These are phyloP conservation scores for Penstemon davidsonii DNA, from an alignment of 257 asterid species.

Conservation along the genomic window DNA sequence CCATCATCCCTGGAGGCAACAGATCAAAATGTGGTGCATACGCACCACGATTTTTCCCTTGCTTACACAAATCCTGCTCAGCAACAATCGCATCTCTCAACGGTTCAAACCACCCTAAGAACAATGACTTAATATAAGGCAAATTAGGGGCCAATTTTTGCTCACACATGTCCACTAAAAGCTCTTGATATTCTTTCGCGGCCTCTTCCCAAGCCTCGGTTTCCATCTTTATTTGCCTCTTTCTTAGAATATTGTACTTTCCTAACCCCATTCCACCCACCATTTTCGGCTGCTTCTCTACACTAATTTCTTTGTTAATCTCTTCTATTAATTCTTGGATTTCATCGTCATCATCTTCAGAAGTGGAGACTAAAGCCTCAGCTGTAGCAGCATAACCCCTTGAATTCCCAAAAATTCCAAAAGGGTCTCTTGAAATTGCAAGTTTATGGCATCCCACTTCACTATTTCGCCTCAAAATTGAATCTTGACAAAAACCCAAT, in stretches of 20 bases:
- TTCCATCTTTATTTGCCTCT: constrained; percentile 79
- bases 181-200: constrained; percentile 85
- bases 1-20: constrained; percentile 94
- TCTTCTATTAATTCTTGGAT: constrained; percentile 53
- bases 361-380: constrained; percentile 72
- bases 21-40: constrained; percentile 63
- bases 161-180: constrained; percentile 86
- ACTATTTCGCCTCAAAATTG: constrained; percentile 24
- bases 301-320: constrained; percentile 43
- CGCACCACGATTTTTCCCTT: constrained; percentile 48
- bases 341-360: constrained; percentile 86
- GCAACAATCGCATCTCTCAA: constrained; percentile 78
- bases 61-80: constrained; percentile 63
- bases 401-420: constrained; percentile 31
- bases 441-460: constrained; percentile 22
- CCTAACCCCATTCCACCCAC: constrained; percentile 70
- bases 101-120: constrained; percentile 97
- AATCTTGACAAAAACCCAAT: constrained; percentile 33
- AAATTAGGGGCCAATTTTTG: constrained; percentile 91
- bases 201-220: constrained; percentile 94
- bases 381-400: constrained; percentile 77
- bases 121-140: constrained; percentile 86
- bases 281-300: constrained; percentile 43
- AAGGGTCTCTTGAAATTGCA: constrained; percentile 23
- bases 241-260: constrained; percentile 62